Evolutionary conservation across 1,284 basidiomycete species (phyloP).

Genomic region (Fomes fomentarius): DNA sequence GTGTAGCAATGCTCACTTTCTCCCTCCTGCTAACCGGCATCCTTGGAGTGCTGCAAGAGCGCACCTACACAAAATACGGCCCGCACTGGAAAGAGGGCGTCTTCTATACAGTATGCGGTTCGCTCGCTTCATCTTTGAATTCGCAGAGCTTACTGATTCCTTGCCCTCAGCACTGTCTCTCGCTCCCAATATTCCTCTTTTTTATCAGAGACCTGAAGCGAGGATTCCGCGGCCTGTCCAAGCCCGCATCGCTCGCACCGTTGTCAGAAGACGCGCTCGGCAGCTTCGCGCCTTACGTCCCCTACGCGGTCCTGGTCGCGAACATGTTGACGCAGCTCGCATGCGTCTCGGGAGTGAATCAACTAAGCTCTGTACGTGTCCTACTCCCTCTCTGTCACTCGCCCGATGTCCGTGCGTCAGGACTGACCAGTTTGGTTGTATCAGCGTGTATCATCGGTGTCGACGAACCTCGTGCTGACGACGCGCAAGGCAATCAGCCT

Average conservation of each 20-base stretch:
- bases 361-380: conserved; percentile 69
- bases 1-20: conserved; percentile 71
- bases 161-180: conserved; percentile 59
- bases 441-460: conserved; percentile 72
- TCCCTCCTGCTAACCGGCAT: conserved; percentile 77
- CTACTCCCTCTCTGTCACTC: neutral
- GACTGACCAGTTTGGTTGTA: neutral
- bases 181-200: conserved; percentile 76
- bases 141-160: neutral
- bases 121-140: neutral
- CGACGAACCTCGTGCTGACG: conserved; percentile 73
- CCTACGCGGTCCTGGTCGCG: conserved; percentile 58
- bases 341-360: conserved; percentile 89
- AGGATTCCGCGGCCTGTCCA: conserved; percentile 51
- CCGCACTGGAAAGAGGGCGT: conserved; percentile 86
- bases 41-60: conserved; percentile 83
- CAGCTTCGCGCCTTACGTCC: conserved; percentile 29
- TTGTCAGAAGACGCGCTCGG: conserved; percentile 9
- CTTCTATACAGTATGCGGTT: conserved; percentile 71
- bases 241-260: conserved; percentile 17
- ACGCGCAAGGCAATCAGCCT: conserved; percentile 72
- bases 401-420: neutral
- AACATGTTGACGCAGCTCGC: conserved; percentile 83
- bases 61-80: conserved; percentile 73
- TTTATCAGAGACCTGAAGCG: conserved; percentile 59